Conservation (phyloP, 805 yeast genomes). For the Candida khao-thaluensis region DNA sequence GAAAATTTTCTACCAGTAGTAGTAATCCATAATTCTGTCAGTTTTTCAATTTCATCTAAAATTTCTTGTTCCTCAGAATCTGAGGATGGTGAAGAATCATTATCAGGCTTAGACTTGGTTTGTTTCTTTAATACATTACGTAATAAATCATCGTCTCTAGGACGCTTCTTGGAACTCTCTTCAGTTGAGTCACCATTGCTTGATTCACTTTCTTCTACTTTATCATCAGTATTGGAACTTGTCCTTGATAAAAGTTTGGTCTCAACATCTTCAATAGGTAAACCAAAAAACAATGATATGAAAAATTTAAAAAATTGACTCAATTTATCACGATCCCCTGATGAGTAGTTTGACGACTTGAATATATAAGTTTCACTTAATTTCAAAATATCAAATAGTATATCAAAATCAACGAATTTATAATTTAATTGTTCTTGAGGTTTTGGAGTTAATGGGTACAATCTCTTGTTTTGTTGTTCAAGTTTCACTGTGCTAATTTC, state of each 20-base stretch:
- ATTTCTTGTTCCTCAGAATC: slow-evolving; percentile 36
- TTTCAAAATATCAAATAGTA: slow-evolving; percentile 70
- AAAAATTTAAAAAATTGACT: slow-evolving; percentile 70
- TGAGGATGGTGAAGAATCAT: slow-evolving; percentile 28
- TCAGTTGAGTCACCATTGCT: background rate
- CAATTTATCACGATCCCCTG: slow-evolving; percentile 75
- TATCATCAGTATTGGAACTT: slow-evolving; percentile 13
- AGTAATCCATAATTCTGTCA: slow-evolving; percentile 45
- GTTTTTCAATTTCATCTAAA: slow-evolving; percentile 31
- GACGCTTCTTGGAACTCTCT: slow-evolving; percentile 41
- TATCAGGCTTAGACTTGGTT: slow-evolving; percentile 38
- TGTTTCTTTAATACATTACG: slow-evolving; percentile 61
- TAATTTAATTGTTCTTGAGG: slow-evolving; percentile 75
- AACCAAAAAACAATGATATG: slow-evolving; percentile 67
- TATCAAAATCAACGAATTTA: slow-evolving; percentile 60
- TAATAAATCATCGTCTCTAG: slow-evolving; percentile 55
- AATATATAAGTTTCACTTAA: slow-evolving; percentile 66
- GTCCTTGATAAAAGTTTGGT: slow-evolving; percentile 26
- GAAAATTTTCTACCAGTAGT: slow-evolving; percentile 34
- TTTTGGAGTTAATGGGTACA: slow-evolving; percentile 81
- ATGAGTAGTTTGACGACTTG: slow-evolving; percentile 72
- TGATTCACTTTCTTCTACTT: background rate
- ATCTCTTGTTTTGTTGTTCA: slow-evolving; percentile 83
- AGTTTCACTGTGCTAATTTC: slow-evolving; percentile 91
- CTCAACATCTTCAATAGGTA: slow-evolving; percentile 50